These are phyloP conservation scores for Epithemia pelagica DNA, from an alignment of 108 stramenopile genomes.

Conservation along the genomic window DNA sequence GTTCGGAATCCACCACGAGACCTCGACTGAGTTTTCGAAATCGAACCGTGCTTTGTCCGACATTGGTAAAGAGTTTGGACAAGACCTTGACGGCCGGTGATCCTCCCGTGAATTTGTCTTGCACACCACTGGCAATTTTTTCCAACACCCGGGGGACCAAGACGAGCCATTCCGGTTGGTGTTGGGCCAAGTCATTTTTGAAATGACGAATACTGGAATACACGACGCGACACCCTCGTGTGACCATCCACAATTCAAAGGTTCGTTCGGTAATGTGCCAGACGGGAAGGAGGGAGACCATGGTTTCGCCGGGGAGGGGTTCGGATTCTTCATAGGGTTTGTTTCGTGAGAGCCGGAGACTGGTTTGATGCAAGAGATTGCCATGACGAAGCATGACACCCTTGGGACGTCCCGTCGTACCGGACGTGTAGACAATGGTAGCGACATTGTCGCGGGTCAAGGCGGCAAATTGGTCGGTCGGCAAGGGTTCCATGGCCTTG, in stretches of 20 bases:
- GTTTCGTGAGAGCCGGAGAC: constrained; percentile 65
- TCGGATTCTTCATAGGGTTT: constrained; percentile 65
- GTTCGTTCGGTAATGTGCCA: constrained; percentile 91
- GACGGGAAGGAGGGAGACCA: constrained; percentile 80
- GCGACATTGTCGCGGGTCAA: constrained; percentile 66
- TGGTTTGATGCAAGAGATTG: constrained; percentile 85
- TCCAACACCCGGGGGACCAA: constrained; percentile 90
- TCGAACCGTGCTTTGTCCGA: constrained; percentile 39
- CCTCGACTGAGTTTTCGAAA: constrained; percentile 62
- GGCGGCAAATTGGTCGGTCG: constrained; percentile 26
- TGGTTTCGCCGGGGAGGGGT: constrained; percentile 77
- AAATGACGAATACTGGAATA: constrained; percentile 88
- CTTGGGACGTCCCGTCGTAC: constrained; percentile 95
- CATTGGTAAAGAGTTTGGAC: constrained; percentile 63
- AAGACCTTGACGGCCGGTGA: constrained; percentile 62
- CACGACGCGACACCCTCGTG: constrained; percentile 78
- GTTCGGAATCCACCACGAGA: constrained; percentile 59
- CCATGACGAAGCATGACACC: constrained; percentile 97
- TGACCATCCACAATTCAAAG: constrained; percentile 81
- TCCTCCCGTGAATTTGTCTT: constrained; percentile 81
- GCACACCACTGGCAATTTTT: constrained; percentile 84
- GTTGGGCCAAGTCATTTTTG: constrained; percentile 88
- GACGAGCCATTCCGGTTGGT: constrained; percentile 89
- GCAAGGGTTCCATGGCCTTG: constrained; percentile 23
- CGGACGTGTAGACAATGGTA: constrained; percentile 83